These are phyloP conservation scores for Colletotrichum sp. DNA, from an alignment of 2,329 filamentous ascomycete species.

Conservation along the genomic window DNA sequence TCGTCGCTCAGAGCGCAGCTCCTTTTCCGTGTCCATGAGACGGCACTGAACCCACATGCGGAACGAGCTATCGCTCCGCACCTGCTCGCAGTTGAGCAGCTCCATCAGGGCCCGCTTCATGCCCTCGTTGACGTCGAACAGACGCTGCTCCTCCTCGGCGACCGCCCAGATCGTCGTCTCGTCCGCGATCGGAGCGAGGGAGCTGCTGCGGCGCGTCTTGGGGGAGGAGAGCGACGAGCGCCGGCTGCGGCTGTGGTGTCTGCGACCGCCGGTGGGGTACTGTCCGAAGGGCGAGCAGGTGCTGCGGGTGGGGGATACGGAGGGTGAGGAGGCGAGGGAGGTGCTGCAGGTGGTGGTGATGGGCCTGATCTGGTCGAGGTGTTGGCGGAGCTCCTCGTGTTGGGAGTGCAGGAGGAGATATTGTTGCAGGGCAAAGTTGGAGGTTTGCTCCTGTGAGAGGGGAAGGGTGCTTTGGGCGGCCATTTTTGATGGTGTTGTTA, in stretches of 20 bases:
- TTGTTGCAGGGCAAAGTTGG: conserved; percentile 56
- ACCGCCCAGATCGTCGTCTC: conserved; percentile 54
- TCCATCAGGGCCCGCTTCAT: conserved; percentile 67
- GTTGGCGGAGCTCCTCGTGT: conserved; percentile 56
- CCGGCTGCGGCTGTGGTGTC: conserved; percentile 50
- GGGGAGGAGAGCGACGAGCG: conserved; percentile 31
- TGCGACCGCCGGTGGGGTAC: conserved; percentile 29
- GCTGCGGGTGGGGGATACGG: conserved; percentile 65
- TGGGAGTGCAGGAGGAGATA: conserved; percentile 60
- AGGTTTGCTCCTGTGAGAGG: conserved; percentile 35
- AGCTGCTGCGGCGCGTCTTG: conserved; percentile 21
- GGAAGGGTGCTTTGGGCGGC: neutral
- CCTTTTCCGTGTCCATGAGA: conserved; percentile 65
- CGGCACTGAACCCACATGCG: conserved; percentile 64
- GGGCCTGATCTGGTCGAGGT: conserved; percentile 56
- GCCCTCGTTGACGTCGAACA: conserved; percentile 63
- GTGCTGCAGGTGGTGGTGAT: conserved; percentile 36
- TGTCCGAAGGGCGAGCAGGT: conserved; percentile 41
- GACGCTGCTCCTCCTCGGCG: conserved; percentile 56
- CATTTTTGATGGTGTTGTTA: conserved; percentile 12
- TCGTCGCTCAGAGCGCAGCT: conserved; percentile 58
- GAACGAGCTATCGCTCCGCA: conserved; percentile 55
- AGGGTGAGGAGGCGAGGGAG: conserved; percentile 51
- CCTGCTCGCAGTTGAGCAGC: conserved; percentile 64
- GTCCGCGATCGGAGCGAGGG: conserved; percentile 46